Evolutionary conservation across 139 green algal genomes (phyloP).

Genomic region (Chlamydomonas eustigma): DNA sequence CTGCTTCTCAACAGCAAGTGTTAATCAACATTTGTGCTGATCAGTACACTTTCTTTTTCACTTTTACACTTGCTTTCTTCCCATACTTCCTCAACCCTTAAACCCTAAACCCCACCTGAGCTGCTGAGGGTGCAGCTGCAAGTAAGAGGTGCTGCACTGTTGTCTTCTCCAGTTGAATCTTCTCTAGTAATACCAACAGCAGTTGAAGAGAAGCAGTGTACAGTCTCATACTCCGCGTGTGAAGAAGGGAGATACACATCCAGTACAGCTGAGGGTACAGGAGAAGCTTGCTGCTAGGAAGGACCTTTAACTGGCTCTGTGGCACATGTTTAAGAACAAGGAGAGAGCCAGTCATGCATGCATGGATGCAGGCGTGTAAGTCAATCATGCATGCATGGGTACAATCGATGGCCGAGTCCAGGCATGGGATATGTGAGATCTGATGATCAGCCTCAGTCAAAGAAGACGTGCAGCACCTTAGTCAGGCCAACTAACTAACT

Average conservation of each 20-base stretch:
- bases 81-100: background rate
- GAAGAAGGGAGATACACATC: background rate
- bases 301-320: background rate
- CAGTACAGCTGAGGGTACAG: conserved; percentile 7
- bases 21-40: too few species aligned
- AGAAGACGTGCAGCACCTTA: too few species aligned
- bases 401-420: too few species aligned
- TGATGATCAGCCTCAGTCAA: too few species aligned
- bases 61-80: background rate
- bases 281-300: background rate
- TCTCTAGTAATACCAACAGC: background rate
- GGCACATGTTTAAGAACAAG: background rate
- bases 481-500: too few species aligned
- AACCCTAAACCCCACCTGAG: background rate
- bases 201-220: background rate
- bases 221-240: background rate
- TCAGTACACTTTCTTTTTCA: too few species aligned
- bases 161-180: background rate
- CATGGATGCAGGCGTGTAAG: background rate
- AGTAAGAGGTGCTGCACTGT: background rate
- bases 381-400: too few species aligned
- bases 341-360: background rate
- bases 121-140: background rate
- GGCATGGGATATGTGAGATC: too few species aligned
- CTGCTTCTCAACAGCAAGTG: too few species aligned